Percentiles rank a stretch among this genome's conserved stretches.
Conservation (phyloP, 495 filamentous ascomycete species). For the Pyronema domesticum region DNA sequence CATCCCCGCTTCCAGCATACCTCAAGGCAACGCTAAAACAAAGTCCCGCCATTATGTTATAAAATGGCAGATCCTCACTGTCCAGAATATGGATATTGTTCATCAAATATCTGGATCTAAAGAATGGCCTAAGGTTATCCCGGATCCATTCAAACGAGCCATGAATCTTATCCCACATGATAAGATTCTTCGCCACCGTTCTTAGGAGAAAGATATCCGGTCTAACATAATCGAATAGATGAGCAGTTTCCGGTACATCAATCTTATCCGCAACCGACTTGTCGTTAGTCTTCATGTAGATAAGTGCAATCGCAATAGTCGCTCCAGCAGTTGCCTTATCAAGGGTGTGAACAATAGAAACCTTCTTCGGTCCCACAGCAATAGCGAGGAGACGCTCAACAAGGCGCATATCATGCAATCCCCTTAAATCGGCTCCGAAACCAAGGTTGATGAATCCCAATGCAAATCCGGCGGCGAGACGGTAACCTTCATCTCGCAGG, state of each 20-base stretch:
- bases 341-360: conserved; percentile 73
- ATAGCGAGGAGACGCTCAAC: conserved; percentile 71
- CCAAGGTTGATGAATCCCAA: conserved; percentile 89
- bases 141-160: conserved; percentile 56
- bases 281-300: conserved; percentile 95
- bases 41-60: conserved; percentile 77
- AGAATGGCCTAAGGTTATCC: conserved; percentile 43
- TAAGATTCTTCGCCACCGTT: conserved; percentile 77
- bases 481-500: conserved; percentile 85
- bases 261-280: conserved; percentile 77
- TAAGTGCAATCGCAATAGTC: conserved; percentile 73
- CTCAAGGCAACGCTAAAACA: conserved; percentile 71
- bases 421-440: conserved; percentile 70
- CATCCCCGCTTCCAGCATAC: conserved; percentile 66
- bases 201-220: conserved; percentile 84
- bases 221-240: conserved; percentile 86
- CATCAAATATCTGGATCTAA: conserved; percentile 28
- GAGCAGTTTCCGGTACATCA: conserved; percentile 70
- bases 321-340: conserved; percentile 85
- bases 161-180: conserved; percentile 75
- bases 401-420: conserved; percentile 84
- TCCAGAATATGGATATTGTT: conserved; percentile 36
- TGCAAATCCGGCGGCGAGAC: conserved; percentile 82
- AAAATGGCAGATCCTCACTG: conserved; percentile 74
- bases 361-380: conserved; percentile 70